A percentile compares a stretch with the other conserved stretches of the same genome.
Conservation (phyloP, 805 yeast genomes). For the Barnettozyma vustinii region DNA sequence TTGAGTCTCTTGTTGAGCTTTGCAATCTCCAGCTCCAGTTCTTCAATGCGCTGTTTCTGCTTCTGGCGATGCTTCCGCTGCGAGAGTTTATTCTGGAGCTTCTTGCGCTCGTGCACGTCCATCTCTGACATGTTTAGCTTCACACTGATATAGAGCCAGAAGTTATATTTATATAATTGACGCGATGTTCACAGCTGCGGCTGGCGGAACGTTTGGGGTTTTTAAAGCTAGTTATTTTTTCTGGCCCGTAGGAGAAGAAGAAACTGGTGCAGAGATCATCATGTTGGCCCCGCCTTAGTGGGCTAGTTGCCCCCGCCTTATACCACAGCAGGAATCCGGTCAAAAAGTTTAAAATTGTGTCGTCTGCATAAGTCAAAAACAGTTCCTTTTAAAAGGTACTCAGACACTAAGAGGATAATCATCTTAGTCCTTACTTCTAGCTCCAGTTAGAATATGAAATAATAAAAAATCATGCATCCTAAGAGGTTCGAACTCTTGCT, state of each 20-base stretch:
- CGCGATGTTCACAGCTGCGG: background rate
- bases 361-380: background rate
- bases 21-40: constrained; percentile 7
- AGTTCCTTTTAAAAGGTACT: no score
- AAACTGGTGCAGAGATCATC: background rate
- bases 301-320: background rate
- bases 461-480: constrained; percentile 1
- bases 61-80: constrained; percentile 14
- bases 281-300: background rate
- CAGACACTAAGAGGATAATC: no score
- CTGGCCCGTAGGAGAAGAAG: background rate
- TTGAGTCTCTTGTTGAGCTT: constrained; percentile 7
- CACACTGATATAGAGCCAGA: background rate
- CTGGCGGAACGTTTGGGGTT: background rate
- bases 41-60: constrained; percentile 12
- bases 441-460: no score
- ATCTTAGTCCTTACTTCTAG: no score
- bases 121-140: background rate
- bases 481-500: constrained; percentile 4
- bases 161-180: no score
- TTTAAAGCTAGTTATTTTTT: background rate
- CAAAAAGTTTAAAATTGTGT: background rate
- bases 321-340: background rate
- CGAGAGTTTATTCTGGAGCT: constrained; percentile 11
- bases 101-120: constrained; percentile 10